These are phyloP conservation scores for Auriscalpium vulgare DNA, from an alignment of 768 basidiomycete genomes.

Conservation along the genomic window DNA sequence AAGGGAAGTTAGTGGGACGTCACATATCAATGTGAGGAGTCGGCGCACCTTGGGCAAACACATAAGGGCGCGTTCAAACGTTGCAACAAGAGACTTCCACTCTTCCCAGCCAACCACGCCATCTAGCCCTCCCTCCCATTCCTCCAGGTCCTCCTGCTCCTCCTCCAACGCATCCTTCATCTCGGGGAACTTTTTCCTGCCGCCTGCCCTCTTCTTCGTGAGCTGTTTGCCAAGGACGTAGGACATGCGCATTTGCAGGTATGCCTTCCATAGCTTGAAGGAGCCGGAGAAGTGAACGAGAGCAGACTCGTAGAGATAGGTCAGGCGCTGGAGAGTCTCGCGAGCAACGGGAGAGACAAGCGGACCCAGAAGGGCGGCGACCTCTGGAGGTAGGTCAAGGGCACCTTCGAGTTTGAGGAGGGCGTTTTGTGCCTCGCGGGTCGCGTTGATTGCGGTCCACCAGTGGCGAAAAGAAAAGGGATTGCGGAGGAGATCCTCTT, in stretches of 20 bases:
- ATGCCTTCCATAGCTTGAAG: constrained; percentile 95
- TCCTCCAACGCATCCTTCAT: constrained; percentile 88
- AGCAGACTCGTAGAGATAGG: constrained; percentile 92
- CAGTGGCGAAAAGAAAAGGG: constrained; percentile 87
- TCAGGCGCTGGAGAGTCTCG: constrained; percentile 72
- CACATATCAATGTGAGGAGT: neutral
- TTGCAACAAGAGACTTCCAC: constrained; percentile 83
- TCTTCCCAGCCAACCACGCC: constrained; percentile 92
- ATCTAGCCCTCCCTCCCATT: constrained; percentile 85
- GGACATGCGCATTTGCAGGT: constrained; percentile 73
- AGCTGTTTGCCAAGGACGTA: constrained; percentile 79
- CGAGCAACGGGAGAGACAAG: constrained; percentile 68
- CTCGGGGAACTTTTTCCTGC: constrained; percentile 85
- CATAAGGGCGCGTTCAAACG: constrained; percentile 89
- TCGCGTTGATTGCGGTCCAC: constrained; percentile 78
- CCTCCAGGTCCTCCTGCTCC: constrained; percentile 67
- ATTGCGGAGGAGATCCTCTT: constrained; percentile 91
- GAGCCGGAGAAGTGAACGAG: constrained; percentile 79
- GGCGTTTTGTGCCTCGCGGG: constrained; percentile 56
- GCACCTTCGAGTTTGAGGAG: constrained; percentile 50
- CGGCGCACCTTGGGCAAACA: constrained; percentile 80
- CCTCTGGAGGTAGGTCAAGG: constrained; percentile 39
- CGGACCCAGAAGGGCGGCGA: constrained; percentile 62
- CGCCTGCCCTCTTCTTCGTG: constrained; percentile 70
- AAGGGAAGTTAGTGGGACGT: neutral